Conservation (phyloP, 176 grass and related monocot species). For the Triticum turgidum region DNA sequence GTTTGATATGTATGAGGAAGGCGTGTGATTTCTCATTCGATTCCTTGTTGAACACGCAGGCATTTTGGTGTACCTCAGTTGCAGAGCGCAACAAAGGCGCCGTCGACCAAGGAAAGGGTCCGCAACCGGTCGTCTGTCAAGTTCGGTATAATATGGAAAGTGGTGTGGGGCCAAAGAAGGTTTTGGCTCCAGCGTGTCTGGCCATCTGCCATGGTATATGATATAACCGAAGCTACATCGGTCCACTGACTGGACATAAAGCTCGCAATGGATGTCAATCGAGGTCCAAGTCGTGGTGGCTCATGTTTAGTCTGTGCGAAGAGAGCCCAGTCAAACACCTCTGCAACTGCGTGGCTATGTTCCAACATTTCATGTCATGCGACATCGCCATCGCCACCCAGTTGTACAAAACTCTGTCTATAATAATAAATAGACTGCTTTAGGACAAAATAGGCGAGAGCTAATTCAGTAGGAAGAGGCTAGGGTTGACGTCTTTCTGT, state of each 20-base stretch:
- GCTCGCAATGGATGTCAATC: not conserved
- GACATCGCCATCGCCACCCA: not conserved
- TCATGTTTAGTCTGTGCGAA: not conserved
- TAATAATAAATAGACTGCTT: not conserved
- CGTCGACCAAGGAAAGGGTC: constrained; percentile 70
- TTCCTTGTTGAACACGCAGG: constrained; percentile 48
- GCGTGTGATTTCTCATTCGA: not conserved
- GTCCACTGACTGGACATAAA: not conserved
- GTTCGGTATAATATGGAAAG: constrained; percentile 40
- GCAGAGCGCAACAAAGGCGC: constrained; percentile 71
- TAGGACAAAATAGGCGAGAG: not conserved
- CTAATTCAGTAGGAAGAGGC: constrained; percentile 23
- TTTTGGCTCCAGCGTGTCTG: not conserved
- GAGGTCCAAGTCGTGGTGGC: not conserved
- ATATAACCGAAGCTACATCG: not conserved
- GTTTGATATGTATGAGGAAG: not conserved
- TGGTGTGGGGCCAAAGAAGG: not conserved
- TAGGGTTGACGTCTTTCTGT: not conserved
- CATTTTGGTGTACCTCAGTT: constrained; percentile 78
- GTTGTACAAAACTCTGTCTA: constrained; percentile 29
- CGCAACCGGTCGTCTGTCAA: constrained; percentile 54
- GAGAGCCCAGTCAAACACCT: not conserved
- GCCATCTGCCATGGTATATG: not conserved
- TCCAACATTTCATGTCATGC: not conserved
- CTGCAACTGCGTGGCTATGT: not conserved